Conservation (phyloP, 257 asterid species). For the Fraxinus quadrangulata region DNA sequence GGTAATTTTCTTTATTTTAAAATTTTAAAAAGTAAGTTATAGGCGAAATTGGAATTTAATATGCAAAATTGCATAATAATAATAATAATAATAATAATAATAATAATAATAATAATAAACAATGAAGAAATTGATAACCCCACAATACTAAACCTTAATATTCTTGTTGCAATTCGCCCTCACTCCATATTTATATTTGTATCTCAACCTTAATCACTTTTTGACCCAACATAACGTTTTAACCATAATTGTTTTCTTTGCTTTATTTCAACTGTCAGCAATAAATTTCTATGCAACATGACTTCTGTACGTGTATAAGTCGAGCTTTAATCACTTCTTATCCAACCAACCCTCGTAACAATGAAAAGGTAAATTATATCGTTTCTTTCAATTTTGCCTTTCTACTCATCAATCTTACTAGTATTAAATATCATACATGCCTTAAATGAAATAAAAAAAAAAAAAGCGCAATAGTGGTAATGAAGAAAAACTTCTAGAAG, state of each 20-base stretch:
- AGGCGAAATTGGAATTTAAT: neutral
- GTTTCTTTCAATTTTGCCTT: neutral
- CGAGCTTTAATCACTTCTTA: neutral
- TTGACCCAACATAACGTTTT: neutral
- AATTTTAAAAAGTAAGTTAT: too few relatives aligned
- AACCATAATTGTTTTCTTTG: conserved; percentile 1
- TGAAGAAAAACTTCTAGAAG: too few relatives aligned
- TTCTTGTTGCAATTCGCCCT: neutral
- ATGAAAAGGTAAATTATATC: too few relatives aligned
- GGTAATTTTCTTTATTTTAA: neutral
- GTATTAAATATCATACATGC: too few relatives aligned
- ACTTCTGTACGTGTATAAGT: neutral
- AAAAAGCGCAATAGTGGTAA: too few relatives aligned
- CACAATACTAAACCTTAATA: neutral
- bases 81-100: too few relatives aligned
- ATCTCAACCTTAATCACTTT: too few relatives aligned
- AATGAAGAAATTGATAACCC: neutral
- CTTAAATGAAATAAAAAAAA: too few relatives aligned
- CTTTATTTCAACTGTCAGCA: neutral
- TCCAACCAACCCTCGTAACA: too few relatives aligned
- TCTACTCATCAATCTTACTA: too few relatives aligned
- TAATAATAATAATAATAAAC: too few relatives aligned
- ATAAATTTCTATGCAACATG: neutral
- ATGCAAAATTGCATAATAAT: neutral
- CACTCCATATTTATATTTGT: neutral